Percentiles rank a stretch among this genome's conserved stretches.
Conservation (phyloP, 2,329 filamentous ascomycete genomes). For the Dothistroma septosporum region DNA sequence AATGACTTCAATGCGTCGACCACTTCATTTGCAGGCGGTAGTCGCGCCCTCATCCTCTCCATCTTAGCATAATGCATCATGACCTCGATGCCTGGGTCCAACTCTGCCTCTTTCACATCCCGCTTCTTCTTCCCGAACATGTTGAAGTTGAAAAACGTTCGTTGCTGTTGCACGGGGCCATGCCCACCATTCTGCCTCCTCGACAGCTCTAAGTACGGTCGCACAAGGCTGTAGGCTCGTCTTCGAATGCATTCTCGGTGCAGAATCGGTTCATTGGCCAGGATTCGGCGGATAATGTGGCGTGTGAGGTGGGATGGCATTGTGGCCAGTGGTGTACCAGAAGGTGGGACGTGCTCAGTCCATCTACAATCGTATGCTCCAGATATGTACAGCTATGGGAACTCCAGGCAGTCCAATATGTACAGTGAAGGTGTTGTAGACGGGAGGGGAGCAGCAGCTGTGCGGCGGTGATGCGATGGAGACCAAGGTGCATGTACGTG, state of each 20-base stretch:
- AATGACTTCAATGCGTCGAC: constrained; percentile 61
- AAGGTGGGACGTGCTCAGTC: neutral
- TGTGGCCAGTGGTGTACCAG: constrained; percentile 1
- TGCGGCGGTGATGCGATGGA: neutral
- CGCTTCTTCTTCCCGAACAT: constrained; percentile 54
- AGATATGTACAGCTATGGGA: neutral
- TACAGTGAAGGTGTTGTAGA: constrained; percentile 5
- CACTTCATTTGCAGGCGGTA: constrained; percentile 61
- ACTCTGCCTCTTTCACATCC: constrained; percentile 57
- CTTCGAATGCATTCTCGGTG: constrained; percentile 45
- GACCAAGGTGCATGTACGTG: neutral
- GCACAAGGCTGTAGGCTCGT: constrained; percentile 22
- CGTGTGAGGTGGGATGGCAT: constrained; percentile 61
- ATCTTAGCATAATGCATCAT: constrained; percentile 66
- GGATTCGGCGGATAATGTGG: constrained; percentile 55
- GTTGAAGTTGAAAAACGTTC: constrained; percentile 60
- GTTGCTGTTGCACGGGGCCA: constrained; percentile 30
- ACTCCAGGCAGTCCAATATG: neutral
- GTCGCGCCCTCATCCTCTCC: constrained; percentile 59
- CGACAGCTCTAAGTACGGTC: neutral
- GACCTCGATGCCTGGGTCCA: constrained; percentile 66
- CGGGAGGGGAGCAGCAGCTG: neutral
- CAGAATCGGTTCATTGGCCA: constrained; percentile 49
- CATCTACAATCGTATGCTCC: neutral
- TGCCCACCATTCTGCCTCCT: neutral